Evolutionary conservation across 139 green algal genomes (phyloP).

Genomic region (Closterium sp.): DNA sequence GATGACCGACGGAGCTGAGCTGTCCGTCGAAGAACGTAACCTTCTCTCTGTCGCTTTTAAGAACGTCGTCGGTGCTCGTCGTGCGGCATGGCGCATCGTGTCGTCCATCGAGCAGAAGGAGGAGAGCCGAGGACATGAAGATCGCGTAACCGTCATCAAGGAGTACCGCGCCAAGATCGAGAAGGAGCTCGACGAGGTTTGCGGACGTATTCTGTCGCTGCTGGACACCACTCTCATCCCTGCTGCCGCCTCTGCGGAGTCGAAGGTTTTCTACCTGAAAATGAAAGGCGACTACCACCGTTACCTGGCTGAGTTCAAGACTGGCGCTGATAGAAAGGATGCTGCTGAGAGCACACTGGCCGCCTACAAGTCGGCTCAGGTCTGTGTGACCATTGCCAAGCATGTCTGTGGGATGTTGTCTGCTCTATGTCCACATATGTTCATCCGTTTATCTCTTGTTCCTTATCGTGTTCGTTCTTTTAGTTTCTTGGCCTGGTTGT

Average conservation of each 20-base stretch:
- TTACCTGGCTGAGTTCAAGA: conserved; percentile 62
- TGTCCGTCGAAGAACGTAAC: conserved; percentile 59
- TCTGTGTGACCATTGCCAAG: conserved; percentile 3
- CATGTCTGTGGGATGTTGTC: neutral
- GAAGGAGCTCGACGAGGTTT: conserved; percentile 54
- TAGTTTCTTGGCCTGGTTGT: neutral
- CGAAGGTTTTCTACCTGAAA: conserved; percentile 64
- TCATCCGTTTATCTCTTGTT: neutral
- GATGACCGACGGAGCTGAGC: conserved; percentile 42
- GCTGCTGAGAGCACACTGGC: conserved; percentile 51
- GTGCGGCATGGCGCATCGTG: conserved; percentile 60
- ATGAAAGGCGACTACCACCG: conserved; percentile 66
- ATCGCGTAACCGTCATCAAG: conserved; percentile 52
- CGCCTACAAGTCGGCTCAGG: conserved; percentile 55
- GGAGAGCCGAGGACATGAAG: conserved; percentile 48
- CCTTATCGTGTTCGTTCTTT: neutral
- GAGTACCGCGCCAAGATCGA: conserved; percentile 57
- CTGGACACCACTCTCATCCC: conserved; percentile 56
- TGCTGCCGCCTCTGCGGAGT: conserved; percentile 50
- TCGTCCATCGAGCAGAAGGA: conserved; percentile 64
- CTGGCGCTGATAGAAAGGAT: conserved; percentile 49
- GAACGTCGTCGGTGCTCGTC: conserved; percentile 60
- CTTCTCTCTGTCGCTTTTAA: conserved; percentile 64
- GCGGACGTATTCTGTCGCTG: conserved; percentile 52
- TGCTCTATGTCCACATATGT: neutral